Conservation (phyloP, 768 basidiomycete species). For the Mycena olivaceomarginata region DNA sequence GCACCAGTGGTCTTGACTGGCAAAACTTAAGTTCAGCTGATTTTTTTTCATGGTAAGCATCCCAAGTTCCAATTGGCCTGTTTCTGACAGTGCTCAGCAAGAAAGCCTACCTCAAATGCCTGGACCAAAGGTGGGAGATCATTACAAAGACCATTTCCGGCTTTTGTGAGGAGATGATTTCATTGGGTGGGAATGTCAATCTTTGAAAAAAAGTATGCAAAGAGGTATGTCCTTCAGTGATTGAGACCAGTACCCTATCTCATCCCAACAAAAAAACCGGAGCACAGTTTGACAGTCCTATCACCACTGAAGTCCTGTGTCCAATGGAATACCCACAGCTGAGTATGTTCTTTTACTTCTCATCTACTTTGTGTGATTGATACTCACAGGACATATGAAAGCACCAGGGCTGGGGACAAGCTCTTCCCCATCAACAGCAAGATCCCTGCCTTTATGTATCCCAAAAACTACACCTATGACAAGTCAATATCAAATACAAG, state of each 20-base stretch:
- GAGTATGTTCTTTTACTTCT: background rate
- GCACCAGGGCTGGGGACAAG: background rate
- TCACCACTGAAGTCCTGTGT: background rate
- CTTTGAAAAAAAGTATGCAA: background rate
- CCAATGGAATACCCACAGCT: background rate
- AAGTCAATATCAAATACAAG: background rate
- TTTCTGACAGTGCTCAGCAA: background rate
- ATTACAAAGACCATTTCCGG: background rate
- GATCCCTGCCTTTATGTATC: slow-evolving; percentile 2
- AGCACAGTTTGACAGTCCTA: background rate
- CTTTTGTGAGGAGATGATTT: slow-evolving; percentile 11
- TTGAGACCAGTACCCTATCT: background rate
- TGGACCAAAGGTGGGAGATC: background rate
- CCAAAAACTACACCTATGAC: background rate
- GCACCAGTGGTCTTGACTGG: too few species aligned
- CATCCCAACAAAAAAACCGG: background rate
- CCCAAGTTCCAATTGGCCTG: background rate
- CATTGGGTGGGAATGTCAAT: background rate
- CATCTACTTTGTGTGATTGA: background rate
- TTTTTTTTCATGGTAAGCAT: background rate
- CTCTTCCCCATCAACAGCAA: background rate
- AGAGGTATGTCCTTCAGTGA: background rate
- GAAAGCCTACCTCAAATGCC: background rate
- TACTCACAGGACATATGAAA: background rate
- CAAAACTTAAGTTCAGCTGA: too few species aligned